Evolutionary conservation across 2,329 filamentous ascomycete species (phyloP).

Genomic region (Trichoderma lentiforme): DNA sequence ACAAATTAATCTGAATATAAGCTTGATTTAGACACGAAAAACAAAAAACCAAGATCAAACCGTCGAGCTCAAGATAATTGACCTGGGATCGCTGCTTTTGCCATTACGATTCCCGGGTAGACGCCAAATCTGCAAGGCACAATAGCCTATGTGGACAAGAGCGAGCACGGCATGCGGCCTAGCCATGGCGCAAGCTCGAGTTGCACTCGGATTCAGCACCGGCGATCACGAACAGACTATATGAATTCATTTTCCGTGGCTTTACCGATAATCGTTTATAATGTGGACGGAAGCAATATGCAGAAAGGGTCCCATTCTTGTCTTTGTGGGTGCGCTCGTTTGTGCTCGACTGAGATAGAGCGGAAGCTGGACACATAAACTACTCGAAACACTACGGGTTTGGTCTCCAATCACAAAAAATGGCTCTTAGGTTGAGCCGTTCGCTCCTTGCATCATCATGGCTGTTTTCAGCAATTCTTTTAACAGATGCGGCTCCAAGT

Average conservation of each 20-base stretch:
- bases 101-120: background rate
- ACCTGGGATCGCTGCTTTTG: background rate
- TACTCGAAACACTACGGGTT: background rate
- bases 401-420: background rate
- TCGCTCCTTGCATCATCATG: constrained; percentile 5
- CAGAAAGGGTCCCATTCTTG: background rate
- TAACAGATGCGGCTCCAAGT: background rate
- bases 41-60: background rate
- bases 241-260: background rate
- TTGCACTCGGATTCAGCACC: background rate
- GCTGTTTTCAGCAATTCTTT: background rate
- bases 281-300: background rate
- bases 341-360: background rate
- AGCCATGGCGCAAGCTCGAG: constrained; percentile 6
- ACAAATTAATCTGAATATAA: background rate
- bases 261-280: background rate
- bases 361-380: background rate
- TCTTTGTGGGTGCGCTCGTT: background rate
- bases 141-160: background rate
- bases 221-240: background rate
- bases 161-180: constrained; percentile 9
- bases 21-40: background rate
- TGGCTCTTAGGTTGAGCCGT: background rate
- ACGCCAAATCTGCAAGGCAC: background rate
- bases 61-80: background rate